Conservation (phyloP, 371 early-diverging fungal genomes). For the Zancudomyces culisetae region DNA sequence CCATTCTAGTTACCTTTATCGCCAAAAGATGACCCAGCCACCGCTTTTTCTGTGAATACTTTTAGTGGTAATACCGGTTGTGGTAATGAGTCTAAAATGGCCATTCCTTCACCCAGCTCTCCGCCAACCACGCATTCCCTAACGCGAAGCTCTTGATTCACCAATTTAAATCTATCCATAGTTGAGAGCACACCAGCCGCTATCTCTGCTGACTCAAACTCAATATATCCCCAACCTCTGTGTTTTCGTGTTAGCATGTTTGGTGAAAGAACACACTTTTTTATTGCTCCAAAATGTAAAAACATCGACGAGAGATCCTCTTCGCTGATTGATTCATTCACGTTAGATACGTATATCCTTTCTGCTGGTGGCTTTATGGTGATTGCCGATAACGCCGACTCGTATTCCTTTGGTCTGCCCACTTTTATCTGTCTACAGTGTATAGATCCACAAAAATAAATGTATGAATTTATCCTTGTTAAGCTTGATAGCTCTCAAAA, state of each 20-base stretch:
- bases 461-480: background rate
- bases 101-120: conserved; percentile 61
- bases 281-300: conserved; percentile 50
- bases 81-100: conserved; percentile 32
- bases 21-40: background rate
- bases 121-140: conserved; percentile 51
- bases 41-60: background rate
- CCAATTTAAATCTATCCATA: conserved; percentile 57
- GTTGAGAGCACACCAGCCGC: conserved; percentile 35
- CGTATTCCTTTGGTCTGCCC: conserved; percentile 46
- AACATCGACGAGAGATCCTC: conserved; percentile 45
- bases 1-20: too few species aligned
- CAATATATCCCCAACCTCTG: conserved; percentile 48
- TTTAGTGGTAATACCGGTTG: conserved; percentile 3
- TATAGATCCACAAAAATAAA: too few species aligned
- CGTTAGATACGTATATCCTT: conserved; percentile 56
- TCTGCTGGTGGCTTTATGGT: conserved; percentile 31
- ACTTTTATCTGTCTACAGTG: conserved; percentile 29
- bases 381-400: conserved; percentile 15
- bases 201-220: conserved; percentile 32
- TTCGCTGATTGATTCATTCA: conserved; percentile 48
- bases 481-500: background rate
- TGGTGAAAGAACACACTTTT: conserved; percentile 29
- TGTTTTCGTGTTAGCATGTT: conserved; percentile 36
- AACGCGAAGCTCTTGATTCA: conserved; percentile 42